These are phyloP conservation scores for Piper longum DNA, from an alignment of 164 flowering plant species.

Conservation along the genomic window DNA sequence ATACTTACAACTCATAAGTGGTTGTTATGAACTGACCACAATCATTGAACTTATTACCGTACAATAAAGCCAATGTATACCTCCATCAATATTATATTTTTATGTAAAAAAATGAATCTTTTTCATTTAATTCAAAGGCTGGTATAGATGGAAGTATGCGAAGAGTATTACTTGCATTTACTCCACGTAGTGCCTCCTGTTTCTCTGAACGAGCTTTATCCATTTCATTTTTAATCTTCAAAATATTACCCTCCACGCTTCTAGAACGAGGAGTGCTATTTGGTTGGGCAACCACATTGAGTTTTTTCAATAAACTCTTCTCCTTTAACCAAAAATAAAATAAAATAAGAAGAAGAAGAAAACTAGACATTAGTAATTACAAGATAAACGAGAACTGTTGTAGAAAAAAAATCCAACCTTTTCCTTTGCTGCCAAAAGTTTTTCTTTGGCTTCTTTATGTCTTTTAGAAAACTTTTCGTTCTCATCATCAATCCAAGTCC, in stretches of 20 bases:
- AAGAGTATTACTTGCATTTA: constrained; percentile 33
- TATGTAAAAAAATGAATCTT: neutral
- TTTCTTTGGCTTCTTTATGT: constrained; percentile 41
- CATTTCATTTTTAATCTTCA: constrained; percentile 33
- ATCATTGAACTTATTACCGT: no score
- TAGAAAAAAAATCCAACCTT: constrained; percentile 30
- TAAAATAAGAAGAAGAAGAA: neutral
- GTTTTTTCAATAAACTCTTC: constrained; percentile 34
- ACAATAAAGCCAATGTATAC: no score
- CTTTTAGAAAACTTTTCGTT: constrained; percentile 24
- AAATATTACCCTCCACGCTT: constrained; percentile 44
- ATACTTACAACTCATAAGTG: no score
- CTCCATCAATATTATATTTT: neutral
- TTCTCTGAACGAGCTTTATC: constrained; percentile 43
- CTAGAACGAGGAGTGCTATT: constrained; percentile 42
- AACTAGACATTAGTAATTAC: neutral
- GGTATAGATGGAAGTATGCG: neutral
- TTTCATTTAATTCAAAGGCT: neutral
- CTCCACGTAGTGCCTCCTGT: constrained; percentile 27
- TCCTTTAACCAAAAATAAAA: constrained; percentile 31
- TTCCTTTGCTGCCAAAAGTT: constrained; percentile 39
- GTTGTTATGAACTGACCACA: no score
- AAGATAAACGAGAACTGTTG: neutral
- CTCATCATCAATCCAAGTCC: constrained; percentile 59
- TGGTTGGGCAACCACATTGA: constrained; percentile 52